Conservation (phyloP, 306 rosid genomes). For the barrel medic (Medicago truncatula) region DNA sequence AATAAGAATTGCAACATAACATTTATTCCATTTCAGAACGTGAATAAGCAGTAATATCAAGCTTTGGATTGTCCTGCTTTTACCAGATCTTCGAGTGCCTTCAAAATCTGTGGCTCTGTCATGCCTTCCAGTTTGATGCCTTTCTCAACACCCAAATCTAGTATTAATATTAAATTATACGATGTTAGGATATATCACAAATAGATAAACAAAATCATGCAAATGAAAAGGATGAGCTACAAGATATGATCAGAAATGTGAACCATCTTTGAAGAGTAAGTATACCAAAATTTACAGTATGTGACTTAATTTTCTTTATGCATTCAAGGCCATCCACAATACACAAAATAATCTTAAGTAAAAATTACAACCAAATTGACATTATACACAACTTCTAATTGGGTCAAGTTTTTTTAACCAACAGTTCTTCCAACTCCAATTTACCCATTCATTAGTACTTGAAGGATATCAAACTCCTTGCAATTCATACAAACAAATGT, state of each 20-base stretch:
- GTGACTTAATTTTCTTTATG: neutral
- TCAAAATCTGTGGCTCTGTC: slow-evolving; percentile 74
- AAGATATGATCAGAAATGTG: slow-evolving; percentile 15
- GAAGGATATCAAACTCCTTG: neutral
- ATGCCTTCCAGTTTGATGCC: slow-evolving; percentile 83
- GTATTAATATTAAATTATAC: slow-evolving; percentile 28
- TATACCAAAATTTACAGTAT: neutral
- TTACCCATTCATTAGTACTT: neutral
- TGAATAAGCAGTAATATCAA: slow-evolving; percentile 44
- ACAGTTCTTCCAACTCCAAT: neutral
- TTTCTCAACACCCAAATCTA: slow-evolving; percentile 89
- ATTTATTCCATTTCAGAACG: slow-evolving; percentile 55
- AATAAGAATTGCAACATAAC: slow-evolving; percentile 32
- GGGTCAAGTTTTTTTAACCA: neutral
- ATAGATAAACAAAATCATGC: neutral
- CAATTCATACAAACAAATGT: neutral
- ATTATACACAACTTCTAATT: neutral
- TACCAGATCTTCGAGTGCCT: slow-evolving; percentile 82
- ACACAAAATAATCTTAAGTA: slow-evolving; percentile 14
- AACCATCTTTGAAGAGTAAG: neutral
- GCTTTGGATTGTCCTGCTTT: slow-evolving; percentile 77
- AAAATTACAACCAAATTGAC: neutral
- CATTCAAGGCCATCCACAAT: neutral
- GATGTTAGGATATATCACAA: slow-evolving; percentile 20
- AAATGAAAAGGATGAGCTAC: neutral